Percentiles rank a stretch among this genome's conserved stretches.
Conservation (phyloP, 495 filamentous ascomycete genomes). For the Parachaetomium inaequale region DNA sequence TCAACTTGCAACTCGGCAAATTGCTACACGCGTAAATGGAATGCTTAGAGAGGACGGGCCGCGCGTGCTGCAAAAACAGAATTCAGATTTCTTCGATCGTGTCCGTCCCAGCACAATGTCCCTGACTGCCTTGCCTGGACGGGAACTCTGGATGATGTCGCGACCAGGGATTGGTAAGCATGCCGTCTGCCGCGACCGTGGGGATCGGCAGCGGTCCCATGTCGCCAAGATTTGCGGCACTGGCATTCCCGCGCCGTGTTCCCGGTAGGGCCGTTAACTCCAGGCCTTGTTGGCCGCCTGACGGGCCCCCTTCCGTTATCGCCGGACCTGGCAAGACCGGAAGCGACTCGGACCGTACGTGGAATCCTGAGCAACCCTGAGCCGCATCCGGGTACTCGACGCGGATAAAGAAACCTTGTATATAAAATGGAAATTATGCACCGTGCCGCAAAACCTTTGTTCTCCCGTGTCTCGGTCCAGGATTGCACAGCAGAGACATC, state of each 20-base stretch:
- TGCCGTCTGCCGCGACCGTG: background rate
- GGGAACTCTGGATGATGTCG: background rate
- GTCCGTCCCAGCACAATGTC: too few relatives aligned
- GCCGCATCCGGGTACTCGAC: background rate
- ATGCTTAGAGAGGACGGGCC: too few relatives aligned
- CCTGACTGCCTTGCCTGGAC: too few relatives aligned
- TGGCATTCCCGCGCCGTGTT: background rate
- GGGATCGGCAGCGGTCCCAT: background rate
- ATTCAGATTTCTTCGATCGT: background rate
- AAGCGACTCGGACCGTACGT: background rate
- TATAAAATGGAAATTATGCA: background rate
- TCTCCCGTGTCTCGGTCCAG: background rate
- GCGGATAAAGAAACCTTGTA: background rate
- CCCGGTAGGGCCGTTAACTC: background rate
- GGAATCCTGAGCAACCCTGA: background rate
- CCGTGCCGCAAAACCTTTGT: background rate
- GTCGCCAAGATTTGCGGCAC: background rate
- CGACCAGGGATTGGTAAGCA: background rate
- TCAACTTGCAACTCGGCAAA: too few relatives aligned
- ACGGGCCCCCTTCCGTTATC: background rate
- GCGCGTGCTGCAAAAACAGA: too few relatives aligned
- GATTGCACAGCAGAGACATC: constrained; percentile 1
- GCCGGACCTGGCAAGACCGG: background rate
- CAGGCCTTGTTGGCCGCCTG: background rate
- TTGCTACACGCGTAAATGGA: too few relatives aligned